A percentile compares a stretch with the other conserved stretches of the same genome.
Evolutionary conservation across 1,284 basidiomycete genomes (phyloP).

Genomic region (Rhizopogon parksii): DNA sequence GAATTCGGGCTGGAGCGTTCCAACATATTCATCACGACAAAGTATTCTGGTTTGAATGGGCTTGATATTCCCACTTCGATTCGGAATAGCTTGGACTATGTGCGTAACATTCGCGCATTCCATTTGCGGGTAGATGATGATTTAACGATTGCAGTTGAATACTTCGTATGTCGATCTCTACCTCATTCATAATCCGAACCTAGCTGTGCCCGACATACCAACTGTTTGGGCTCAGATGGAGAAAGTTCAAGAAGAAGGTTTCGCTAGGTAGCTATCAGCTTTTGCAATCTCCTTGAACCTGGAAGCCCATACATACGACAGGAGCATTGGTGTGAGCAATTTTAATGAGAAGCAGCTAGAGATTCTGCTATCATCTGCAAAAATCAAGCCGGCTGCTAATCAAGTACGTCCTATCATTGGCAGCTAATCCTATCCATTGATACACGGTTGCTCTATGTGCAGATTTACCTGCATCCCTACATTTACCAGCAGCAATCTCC

Average conservation of each 20-base stretch:
- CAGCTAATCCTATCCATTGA: not conserved
- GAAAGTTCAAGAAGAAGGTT: slow-evolving; percentile 46
- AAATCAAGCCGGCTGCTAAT: slow-evolving; percentile 62
- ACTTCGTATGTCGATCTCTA: slow-evolving; percentile 67
- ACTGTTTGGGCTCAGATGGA: slow-evolving; percentile 61
- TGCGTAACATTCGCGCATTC: slow-evolving; percentile 22
- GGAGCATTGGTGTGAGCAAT: slow-evolving; percentile 75
- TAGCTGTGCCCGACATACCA: slow-evolving; percentile 46
- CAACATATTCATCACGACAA: slow-evolving; percentile 48
- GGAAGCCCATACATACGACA: slow-evolving; percentile 17
- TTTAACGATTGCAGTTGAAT: slow-evolving; percentile 40
- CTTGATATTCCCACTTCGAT: slow-evolving; percentile 49
- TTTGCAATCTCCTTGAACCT: not conserved
- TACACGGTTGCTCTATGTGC: slow-evolving; percentile 14
- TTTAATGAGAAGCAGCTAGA: slow-evolving; percentile 51
- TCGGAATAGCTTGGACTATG: slow-evolving; percentile 51
- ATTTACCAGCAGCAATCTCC: slow-evolving; percentile 50
- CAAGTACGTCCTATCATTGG: slow-evolving; percentile 37
- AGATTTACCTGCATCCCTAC: slow-evolving; percentile 68
- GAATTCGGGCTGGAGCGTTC: slow-evolving; percentile 39
- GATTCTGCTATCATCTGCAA: slow-evolving; percentile 47
- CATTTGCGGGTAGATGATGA: not conserved
- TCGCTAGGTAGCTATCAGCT: slow-evolving; percentile 42
- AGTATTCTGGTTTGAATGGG: slow-evolving; percentile 53
- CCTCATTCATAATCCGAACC: slow-evolving; percentile 52